A percentile compares a stretch with the other conserved stretches of the same genome.
Evolutionary conservation across 2,329 filamentous ascomycete genomes (phyloP).

Genomic region (Penicillium capsulatum): DNA sequence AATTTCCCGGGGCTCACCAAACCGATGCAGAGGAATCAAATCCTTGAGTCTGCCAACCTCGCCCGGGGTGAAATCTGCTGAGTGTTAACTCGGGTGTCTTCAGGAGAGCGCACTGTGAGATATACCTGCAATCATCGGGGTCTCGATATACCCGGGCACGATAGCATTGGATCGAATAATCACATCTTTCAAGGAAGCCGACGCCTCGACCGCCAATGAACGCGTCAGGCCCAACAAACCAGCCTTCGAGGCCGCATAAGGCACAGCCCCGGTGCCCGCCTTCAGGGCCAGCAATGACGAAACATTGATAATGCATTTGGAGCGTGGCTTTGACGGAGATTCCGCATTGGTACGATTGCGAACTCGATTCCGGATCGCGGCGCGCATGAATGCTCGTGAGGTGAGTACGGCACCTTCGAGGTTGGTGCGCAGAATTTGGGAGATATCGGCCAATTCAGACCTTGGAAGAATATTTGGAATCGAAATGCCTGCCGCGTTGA

Average conservation of each 20-base stretch:
- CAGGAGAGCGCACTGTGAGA: neutral
- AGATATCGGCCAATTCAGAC: constrained; percentile 50
- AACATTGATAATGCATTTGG: constrained; percentile 77
- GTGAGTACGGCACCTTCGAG: constrained; percentile 49
- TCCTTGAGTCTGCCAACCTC: constrained; percentile 32
- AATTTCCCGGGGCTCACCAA: constrained; percentile 66
- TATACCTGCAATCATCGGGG: constrained; percentile 70
- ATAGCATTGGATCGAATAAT: constrained; percentile 73
- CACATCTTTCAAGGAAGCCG: constrained; percentile 55
- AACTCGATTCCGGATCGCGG: constrained; percentile 30
- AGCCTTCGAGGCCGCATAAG: constrained; percentile 76
- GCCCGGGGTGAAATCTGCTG: constrained; percentile 41
- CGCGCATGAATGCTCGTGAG: constrained; percentile 37
- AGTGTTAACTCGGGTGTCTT: neutral
- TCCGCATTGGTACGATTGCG: constrained; percentile 17
- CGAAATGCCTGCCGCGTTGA: constrained; percentile 75
- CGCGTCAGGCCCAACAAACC: constrained; percentile 62
- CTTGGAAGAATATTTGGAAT: constrained; percentile 61
- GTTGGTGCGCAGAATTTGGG: constrained; percentile 64
- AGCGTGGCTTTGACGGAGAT: constrained; percentile 51
- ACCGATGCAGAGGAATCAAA: constrained; percentile 61
- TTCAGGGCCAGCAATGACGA: constrained; percentile 69
- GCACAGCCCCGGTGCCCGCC: constrained; percentile 65
- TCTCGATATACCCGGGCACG: constrained; percentile 77
- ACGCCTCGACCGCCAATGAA: constrained; percentile 34